Evolutionary conservation across 2,329 filamentous ascomycete species (phyloP), one percentile per base, ranked within the genome.

Genomic region (Ophiostoma ips): DNA sequence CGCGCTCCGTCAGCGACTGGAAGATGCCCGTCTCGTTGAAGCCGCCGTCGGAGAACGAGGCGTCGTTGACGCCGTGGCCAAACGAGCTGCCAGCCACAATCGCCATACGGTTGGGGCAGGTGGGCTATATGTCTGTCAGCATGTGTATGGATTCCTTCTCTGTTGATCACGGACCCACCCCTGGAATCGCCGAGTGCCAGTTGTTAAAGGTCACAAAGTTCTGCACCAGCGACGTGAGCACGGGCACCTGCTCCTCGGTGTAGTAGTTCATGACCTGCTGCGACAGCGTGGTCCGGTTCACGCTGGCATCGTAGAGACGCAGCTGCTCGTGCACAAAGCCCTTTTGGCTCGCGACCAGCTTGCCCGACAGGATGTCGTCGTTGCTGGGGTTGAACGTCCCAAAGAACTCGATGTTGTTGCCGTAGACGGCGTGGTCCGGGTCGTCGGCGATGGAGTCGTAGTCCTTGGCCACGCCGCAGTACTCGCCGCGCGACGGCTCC

Each of bases 341-440:
- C 11, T 55, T 34, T 46, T 55, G 51, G n/a, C 19, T 12, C n/a
- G 55, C 16, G 10, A 38, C 37, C 15, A 57, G 52, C 46, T 50
- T 51, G 38, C 55, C 55, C 15, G 52, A 53, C 19, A 13, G 6
- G 15, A 57, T 55, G 46, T 55, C 60, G 1, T 48, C 57, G 50
- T 69, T 68, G 56, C 62, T 60, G 1, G 67, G 67, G 16, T 54
- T 60, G 41, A 64, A 70, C 16, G 58, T 62, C 47, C 66, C 63
- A 48, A 64, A 70, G 57, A 70, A 68, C 59, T 71, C 60, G 45
- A 69, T 60, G 56, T 68, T 69, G 58, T 69, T 69, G 36, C 67
- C 67, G 31, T 62, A 62, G 38, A 69, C 59, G 2, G 62, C 60
- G 55, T 71, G 67, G 52, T 66, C 63, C 1, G 67, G 67, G 49